phyloP scores from a whole-genome alignment of 2,329 filamentous ascomycete species.

The Diaporthe caulivora region DNA sequence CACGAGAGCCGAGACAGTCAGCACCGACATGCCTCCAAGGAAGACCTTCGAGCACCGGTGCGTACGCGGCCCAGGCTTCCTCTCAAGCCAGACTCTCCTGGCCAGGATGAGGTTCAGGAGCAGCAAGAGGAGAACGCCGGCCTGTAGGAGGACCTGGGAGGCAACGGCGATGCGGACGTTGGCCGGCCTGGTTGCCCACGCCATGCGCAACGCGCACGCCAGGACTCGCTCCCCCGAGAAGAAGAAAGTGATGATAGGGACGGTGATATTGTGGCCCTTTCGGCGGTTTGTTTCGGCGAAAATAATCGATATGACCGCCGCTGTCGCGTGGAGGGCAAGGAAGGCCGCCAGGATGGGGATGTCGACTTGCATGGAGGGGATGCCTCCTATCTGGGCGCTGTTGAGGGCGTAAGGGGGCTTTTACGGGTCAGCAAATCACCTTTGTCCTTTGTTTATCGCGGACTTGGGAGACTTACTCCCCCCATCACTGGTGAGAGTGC shows the following conservation, averaged over 20 bases:
- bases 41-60: constrained; percentile 59
- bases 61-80: constrained; percentile 80
- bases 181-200: constrained; percentile 59
- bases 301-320: constrained; percentile 67
- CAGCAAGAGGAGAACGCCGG: constrained; percentile 81
- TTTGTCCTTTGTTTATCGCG: not conserved
- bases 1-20: constrained; percentile 72
- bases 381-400: constrained; percentile 67
- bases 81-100: constrained; percentile 80
- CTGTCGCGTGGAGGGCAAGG: constrained; percentile 66
- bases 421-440: not conserved
- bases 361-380: constrained; percentile 69
- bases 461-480: not conserved
- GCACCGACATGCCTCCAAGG: constrained; percentile 70
- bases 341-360: constrained; percentile 74
- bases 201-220: constrained; percentile 65
- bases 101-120: constrained; percentile 82
- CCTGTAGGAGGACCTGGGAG: constrained; percentile 76
- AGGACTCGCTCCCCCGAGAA: constrained; percentile 67
- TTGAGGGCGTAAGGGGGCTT: constrained; percentile 54
- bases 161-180: constrained; percentile 63
- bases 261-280: constrained; percentile 67
- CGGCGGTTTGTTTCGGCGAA: constrained; percentile 66
- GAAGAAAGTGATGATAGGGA: constrained; percentile 68
- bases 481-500: not conserved